Evolutionary conservation across 2,329 filamentous ascomycete genomes (phyloP).

Genomic region (Cyclaneusma minus): DNA sequence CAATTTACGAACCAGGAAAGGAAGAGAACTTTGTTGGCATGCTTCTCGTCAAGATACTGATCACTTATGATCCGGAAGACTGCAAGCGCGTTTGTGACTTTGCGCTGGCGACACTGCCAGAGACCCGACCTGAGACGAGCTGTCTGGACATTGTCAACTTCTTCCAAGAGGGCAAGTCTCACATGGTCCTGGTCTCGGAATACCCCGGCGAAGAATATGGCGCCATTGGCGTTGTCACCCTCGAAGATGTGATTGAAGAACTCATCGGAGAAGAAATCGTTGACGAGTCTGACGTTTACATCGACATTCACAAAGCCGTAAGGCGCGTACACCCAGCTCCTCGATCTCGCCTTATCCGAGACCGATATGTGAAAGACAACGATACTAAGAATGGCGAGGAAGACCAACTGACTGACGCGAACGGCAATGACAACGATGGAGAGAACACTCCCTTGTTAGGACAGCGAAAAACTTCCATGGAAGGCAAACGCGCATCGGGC

Average conservation of each 20-base stretch:
- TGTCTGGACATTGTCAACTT: slow-evolving; percentile 98
- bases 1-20: slow-evolving; percentile 78
- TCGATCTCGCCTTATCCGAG: slow-evolving; percentile 38
- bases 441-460: slow-evolving; percentile 22
- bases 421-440: slow-evolving; percentile 24
- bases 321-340: slow-evolving; percentile 65
- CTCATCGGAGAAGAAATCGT: slow-evolving; percentile 98
- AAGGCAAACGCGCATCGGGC: not conserved
- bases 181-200: slow-evolving; percentile 94
- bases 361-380: too few species aligned
- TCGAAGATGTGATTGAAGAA: slow-evolving; percentile 97
- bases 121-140: slow-evolving; percentile 88
- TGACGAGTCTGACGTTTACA: slow-evolving; percentile 94
- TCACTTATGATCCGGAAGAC: slow-evolving; percentile 96
- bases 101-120: slow-evolving; percentile 80
- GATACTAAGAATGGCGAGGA: slow-evolving; percentile 16
- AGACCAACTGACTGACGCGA: slow-evolving; percentile 26
- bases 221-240: slow-evolving; percentile 80
- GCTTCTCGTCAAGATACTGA: slow-evolving; percentile 95
- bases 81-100: slow-evolving; percentile 77
- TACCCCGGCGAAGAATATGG: slow-evolving; percentile 79
- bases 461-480: slow-evolving; percentile 1
- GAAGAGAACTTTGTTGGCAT: slow-evolving; percentile 86
- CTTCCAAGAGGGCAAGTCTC: slow-evolving; percentile 97
- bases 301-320: slow-evolving; percentile 97